Percentiles rank a stretch among this genome's conserved stretches.
These are phyloP conservation scores for Pistacia atlantica DNA, from an alignment of 345 rosid genomes.

Conservation along the genomic window DNA sequence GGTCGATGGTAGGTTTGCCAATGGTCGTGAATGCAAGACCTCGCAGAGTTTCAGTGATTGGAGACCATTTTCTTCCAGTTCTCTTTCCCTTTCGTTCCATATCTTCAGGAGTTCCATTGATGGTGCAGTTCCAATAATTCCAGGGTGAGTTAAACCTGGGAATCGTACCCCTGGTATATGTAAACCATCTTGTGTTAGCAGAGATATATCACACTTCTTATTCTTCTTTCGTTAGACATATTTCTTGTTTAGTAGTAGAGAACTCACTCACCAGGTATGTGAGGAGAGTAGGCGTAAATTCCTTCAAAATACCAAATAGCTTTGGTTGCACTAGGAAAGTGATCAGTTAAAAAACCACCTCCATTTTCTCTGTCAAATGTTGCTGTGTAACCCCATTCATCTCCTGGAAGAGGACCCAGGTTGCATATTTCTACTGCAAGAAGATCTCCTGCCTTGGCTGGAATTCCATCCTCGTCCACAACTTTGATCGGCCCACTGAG, in stretches of 20 bases:
- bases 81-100: constrained; percentile 84
- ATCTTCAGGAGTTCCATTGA: constrained; percentile 71
- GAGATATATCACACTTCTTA: not conserved
- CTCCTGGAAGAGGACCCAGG: constrained; percentile 83
- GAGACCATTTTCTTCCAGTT: constrained; percentile 63
- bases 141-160: constrained; percentile 90
- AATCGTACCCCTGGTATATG: constrained; percentile 69
- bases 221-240: not conserved
- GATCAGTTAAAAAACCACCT: constrained; percentile 88
- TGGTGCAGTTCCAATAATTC: constrained; percentile 88
- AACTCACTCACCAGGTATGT: constrained; percentile 67
- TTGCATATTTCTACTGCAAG: constrained; percentile 84
- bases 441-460: constrained; percentile 80
- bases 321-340: constrained; percentile 86
- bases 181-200: constrained; percentile 8
- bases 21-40: constrained; percentile 79
- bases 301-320: constrained; percentile 98
- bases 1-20: constrained; percentile 71
- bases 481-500: constrained; percentile 80
- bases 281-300: constrained; percentile 86
- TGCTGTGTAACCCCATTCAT: constrained; percentile 92
- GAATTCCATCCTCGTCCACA: constrained; percentile 59
- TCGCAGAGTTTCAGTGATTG: constrained; percentile 59
- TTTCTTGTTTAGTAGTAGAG: not conserved
- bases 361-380: constrained; percentile 87